Percentiles rank a stretch among this genome's conserved stretches.
Conservation (phyloP, 1,284 basidiomycete species). For the Rhodotorula sp. region DNA sequence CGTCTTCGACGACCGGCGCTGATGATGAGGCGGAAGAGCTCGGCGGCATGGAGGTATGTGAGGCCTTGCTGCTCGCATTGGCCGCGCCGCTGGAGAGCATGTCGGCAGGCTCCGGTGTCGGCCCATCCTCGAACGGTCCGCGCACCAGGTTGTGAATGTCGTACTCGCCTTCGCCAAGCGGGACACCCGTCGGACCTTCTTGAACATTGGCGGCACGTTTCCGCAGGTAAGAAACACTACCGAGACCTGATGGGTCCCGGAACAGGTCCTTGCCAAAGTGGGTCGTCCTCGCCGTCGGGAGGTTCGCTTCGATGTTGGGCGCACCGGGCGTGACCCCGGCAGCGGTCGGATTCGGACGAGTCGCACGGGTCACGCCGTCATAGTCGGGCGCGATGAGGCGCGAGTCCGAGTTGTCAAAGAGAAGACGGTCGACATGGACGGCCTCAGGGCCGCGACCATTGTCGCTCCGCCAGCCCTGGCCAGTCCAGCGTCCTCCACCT, state of each 20-base stretch:
- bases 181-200: constrained; percentile 21
- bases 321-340: constrained; percentile 31
- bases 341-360: neutral
- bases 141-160: constrained; percentile 32
- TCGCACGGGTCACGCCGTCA: neutral
- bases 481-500: constrained; percentile 60
- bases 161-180: constrained; percentile 25
- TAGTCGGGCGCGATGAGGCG: constrained; percentile 38
- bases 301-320: constrained; percentile 19
- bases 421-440: constrained; percentile 53
- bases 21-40: neutral
- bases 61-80: neutral
- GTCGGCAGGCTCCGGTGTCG: neutral
- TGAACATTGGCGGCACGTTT: constrained; percentile 27
- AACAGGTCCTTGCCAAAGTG: constrained; percentile 41
- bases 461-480: constrained; percentile 51
- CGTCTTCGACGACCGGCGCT: neutral
- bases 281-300: constrained; percentile 36
- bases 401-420: constrained; percentile 46
- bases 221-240: constrained; percentile 20
- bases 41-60: neutral
- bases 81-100: neutral
- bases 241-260: constrained; percentile 37
- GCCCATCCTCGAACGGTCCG: constrained; percentile 29
- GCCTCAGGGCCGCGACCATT: constrained; percentile 38